Conservation (phyloP, 306 rosid genomes). For the Mimosa bimucronata region DNA sequence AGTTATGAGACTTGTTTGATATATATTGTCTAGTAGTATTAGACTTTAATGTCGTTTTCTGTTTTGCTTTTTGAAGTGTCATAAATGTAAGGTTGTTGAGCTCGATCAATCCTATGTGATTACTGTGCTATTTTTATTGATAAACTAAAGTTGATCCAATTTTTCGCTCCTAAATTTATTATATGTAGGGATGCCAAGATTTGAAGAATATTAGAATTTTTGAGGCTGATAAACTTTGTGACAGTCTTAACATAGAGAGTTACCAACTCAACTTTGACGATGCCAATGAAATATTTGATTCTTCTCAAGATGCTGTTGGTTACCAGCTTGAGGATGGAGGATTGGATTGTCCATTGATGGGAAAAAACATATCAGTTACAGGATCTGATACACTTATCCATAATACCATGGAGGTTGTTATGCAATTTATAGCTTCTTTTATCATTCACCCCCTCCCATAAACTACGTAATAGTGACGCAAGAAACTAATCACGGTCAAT, state of each 20-base stretch:
- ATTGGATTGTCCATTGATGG: slow-evolving; percentile 62
- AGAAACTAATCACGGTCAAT: slow-evolving; percentile 34
- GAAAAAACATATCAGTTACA: slow-evolving; percentile 55
- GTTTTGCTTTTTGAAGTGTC: slow-evolving; percentile 14
- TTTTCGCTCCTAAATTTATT: slow-evolving; percentile 7
- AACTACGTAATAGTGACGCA: background rate
- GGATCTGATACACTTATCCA: slow-evolving; percentile 62
- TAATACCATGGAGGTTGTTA: slow-evolving; percentile 64
- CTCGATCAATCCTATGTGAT: slow-evolving; percentile 14
- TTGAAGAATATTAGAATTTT: slow-evolving; percentile 52
- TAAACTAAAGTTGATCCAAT: slow-evolving; percentile 25
- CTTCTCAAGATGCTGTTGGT: slow-evolving; percentile 51
- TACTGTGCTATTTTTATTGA: background rate
- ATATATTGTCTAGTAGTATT: too few species aligned
- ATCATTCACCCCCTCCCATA: slow-evolving; percentile 5
- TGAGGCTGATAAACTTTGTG: slow-evolving; percentile 53
- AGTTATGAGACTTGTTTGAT: too few species aligned
- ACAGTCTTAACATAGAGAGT: slow-evolving; percentile 56
- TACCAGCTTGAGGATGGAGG: slow-evolving; percentile 63
- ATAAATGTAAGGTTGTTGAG: slow-evolving; percentile 10
- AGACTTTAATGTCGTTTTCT: slow-evolving; percentile 6
- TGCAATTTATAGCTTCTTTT: slow-evolving; percentile 7
- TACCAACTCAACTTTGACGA: slow-evolving; percentile 49
- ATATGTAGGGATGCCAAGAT: slow-evolving; percentile 53
- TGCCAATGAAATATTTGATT: slow-evolving; percentile 55